These are phyloP conservation scores for Silene latifolia DNA, from an alignment of 148 eudicot species.

Conservation along the genomic window DNA sequence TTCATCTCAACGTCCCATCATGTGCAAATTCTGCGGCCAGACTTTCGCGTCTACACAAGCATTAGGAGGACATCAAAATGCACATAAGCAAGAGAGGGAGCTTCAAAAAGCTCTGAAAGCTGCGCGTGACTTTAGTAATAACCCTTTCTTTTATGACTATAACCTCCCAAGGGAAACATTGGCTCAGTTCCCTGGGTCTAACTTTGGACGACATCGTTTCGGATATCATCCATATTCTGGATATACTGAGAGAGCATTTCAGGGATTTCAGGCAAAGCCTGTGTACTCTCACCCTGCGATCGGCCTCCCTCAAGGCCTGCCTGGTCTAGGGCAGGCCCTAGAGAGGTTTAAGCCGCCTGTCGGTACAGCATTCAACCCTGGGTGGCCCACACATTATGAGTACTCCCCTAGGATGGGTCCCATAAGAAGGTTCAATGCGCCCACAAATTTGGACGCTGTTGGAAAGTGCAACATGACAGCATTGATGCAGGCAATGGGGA, in stretches of 20 bases:
- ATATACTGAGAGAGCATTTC: background rate
- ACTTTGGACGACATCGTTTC: slow-evolving; percentile 1
- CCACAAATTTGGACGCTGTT: slow-evolving; percentile 3
- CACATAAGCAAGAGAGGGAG: slow-evolving; percentile 31
- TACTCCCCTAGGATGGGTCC: background rate
- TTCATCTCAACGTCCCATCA: slow-evolving; percentile 2
- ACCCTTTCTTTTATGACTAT: background rate
- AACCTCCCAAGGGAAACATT: background rate
- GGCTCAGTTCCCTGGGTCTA: slow-evolving; percentile 4
- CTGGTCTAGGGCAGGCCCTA: background rate
- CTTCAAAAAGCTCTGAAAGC: slow-evolving; percentile 20
- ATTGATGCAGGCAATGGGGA: slow-evolving; percentile 10
- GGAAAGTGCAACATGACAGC: background rate
- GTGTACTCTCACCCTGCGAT: background rate
- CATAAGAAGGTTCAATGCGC: background rate
- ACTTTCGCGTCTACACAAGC: slow-evolving; percentile 25
- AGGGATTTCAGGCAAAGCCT: slow-evolving; percentile 12
- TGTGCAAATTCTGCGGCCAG: slow-evolving; percentile 21
- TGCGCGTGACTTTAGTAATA: background rate
- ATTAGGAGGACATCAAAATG: slow-evolving; percentile 38
- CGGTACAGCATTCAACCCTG: background rate
- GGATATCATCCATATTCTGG: slow-evolving; percentile 12
- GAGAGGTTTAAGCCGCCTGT: background rate
- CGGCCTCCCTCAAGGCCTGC: background rate
- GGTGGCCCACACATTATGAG: background rate